Base-by-base conservation (phyloP, 139 green algal species). In the Tetratostichococcus sp. region DNA sequence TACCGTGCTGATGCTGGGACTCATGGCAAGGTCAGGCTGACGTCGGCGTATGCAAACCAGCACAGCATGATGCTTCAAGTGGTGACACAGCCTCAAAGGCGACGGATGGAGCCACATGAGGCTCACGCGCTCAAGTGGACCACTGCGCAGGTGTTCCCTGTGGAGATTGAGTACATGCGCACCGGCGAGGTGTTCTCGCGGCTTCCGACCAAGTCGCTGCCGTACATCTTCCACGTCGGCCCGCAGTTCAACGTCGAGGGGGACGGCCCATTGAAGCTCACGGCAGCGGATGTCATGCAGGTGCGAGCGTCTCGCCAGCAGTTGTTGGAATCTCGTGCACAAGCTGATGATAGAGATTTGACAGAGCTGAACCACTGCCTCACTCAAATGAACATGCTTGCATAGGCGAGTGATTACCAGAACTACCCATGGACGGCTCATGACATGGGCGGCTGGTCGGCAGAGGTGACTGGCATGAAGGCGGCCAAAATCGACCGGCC, bases 381-480 rank as follows among this genome's bases (percentile, higher is more conserved):
- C n/a, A n/a, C n/a, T n/a, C n/a, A n/a, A n/a, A n/a, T n/a, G n/a
- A n/a, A n/a, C n/a, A n/a, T n/a, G n/a, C n/a, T 50, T 11, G 11
- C 19, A 26, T 17, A 62, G 50, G 50, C 50, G 50, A 26, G 11
- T 4, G 50, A 62, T 26, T 72, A 75, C 72, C 23, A 67, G 4
- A 22, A 43, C 14, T 90, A 91, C 65, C 86, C 85, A 35, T 93
- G 88, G 88, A 71, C 71, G 1, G 85, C 90, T 0, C 79, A 93
- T 65, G 71, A 77, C 23, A 85, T 95, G 30, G 77, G 81, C 6
- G 35, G 59, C 17, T 93, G 33, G 66, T 67, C 81, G 59, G 26
- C 5, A 26, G 77, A 87, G 42, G 75, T 57, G 26, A 80, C 75
- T 0, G 85, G 80, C 43, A 19, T 91, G 1, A 22, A 69, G 1